phyloP scores from a whole-genome alignment of 139 green algal species.

The Chlorella sp. region DNA sequence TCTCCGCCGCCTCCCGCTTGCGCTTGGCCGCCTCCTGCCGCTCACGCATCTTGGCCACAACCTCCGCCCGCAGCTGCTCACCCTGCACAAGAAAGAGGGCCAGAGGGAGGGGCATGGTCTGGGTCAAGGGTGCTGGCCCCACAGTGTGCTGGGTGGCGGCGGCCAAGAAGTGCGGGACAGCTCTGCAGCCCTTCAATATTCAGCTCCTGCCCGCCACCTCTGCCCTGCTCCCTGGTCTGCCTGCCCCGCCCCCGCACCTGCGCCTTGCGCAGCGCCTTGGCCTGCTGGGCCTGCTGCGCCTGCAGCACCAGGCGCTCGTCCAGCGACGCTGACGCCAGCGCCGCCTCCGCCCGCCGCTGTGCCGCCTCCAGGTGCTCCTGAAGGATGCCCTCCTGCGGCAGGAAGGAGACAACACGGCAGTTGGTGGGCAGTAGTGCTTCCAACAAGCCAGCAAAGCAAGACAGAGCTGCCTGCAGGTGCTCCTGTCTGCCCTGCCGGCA shows the following conservation, averaged over 20 bases:
- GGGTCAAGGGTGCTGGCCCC: background rate
- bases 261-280: constrained; percentile 55
- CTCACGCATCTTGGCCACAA: constrained; percentile 43
- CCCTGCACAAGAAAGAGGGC: constrained; percentile 18
- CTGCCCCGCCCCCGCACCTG: constrained; percentile 40
- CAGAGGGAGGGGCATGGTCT: background rate
- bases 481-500: too few species aligned
- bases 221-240: background rate
- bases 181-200: too few species aligned
- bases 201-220: too few species aligned
- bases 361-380: constrained; percentile 49
- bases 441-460: too few species aligned
- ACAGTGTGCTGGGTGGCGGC: too few species aligned
- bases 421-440: too few species aligned
- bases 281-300: constrained; percentile 53
- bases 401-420: too few species aligned
- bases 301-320: constrained; percentile 65
- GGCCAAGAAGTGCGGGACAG: too few species aligned
- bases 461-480: too few species aligned
- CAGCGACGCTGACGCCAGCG: constrained; percentile 58
- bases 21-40: constrained; percentile 47
- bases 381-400: constrained; percentile 65
- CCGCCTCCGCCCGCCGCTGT: constrained; percentile 46
- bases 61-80: constrained; percentile 43
- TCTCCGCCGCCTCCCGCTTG: constrained; percentile 32